Evolutionary conservation across 768 basidiomycete species (phyloP).

Genomic region (Trametes maxima): DNA sequence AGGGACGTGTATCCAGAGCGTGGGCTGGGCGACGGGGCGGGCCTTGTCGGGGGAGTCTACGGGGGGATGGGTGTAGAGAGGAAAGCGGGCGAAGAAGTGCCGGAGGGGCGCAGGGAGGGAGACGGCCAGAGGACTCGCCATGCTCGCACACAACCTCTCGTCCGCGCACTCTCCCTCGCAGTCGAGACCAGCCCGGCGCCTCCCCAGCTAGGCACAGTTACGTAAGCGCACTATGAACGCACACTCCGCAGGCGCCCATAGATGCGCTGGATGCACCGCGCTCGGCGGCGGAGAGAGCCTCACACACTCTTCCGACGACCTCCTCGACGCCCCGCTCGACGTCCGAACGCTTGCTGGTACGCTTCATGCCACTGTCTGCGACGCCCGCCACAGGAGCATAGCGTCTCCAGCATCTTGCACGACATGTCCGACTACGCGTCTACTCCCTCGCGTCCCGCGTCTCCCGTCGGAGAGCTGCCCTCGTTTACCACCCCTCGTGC

Average conservation of each 20-base stretch:
- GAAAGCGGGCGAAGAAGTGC: conserved; percentile 60
- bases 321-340: background rate
- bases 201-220: background rate
- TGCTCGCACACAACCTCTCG: background rate
- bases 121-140: conserved; percentile 18
- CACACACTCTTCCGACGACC: background rate
- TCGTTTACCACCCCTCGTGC: conserved; percentile 52
- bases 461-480: conserved; percentile 52
- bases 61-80: conserved; percentile 53
- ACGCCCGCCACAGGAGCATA: background rate
- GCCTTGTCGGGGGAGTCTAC: conserved; percentile 38
- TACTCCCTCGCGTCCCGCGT: conserved; percentile 58
- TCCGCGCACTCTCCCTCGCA: no score
- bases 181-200: no score
- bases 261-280: conserved; percentile 13
- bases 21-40: conserved; percentile 37
- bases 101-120: conserved; percentile 44
- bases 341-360: background rate
- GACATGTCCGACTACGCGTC: conserved; percentile 49
- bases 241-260: conserved; percentile 11
- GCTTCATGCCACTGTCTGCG: background rate
- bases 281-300: background rate
- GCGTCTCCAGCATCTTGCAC: background rate
- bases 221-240: background rate
- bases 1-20: conserved; percentile 71